Conservation (phyloP, 2,329 filamentous ascomycete genomes). For the Fusarium sterilihyphosum region DNA sequence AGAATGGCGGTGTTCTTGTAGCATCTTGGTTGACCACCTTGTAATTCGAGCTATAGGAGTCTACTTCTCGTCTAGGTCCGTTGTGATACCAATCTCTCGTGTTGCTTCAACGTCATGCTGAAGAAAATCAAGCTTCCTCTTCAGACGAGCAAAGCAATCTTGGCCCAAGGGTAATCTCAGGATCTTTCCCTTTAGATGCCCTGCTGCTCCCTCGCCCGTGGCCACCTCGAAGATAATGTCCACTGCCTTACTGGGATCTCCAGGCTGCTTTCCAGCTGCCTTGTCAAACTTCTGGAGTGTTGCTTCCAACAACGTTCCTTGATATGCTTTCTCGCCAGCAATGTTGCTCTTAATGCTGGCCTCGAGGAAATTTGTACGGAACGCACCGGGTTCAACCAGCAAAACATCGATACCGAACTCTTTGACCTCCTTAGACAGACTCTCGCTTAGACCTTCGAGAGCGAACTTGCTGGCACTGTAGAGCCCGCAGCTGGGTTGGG, state of each 20-base stretch:
- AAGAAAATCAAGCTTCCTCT: conserved; percentile 35
- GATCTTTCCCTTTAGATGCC: conserved; percentile 43
- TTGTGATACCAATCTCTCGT: conserved; percentile 15
- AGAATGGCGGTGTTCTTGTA: no score
- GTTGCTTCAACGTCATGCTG: conserved; percentile 25
- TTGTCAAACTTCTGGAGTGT: conserved; percentile 40
- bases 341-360: conserved; percentile 37
- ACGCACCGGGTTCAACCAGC: conserved; percentile 60
- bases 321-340: conserved; percentile 40
- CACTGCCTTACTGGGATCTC: conserved; percentile 52
- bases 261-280: conserved; percentile 48
- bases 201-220: conserved; percentile 43
- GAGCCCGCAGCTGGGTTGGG: conserved; percentile 51
- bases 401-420: conserved; percentile 56
- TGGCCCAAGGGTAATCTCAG: conserved; percentile 49
- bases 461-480: conserved; percentile 60
- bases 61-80: conserved; percentile 10
- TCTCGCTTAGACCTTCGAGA: conserved; percentile 54
- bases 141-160: conserved; percentile 46
- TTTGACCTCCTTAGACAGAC: conserved; percentile 54
- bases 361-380: conserved; percentile 58
- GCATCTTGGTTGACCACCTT: not conserved
- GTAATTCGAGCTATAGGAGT: not conserved
- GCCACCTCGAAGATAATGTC: conserved; percentile 52
- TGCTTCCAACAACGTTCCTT: conserved; percentile 41